These are phyloP conservation scores for Eleusine coracana DNA, from an alignment of 176 grass and related monocot species.

Conservation along the genomic window DNA sequence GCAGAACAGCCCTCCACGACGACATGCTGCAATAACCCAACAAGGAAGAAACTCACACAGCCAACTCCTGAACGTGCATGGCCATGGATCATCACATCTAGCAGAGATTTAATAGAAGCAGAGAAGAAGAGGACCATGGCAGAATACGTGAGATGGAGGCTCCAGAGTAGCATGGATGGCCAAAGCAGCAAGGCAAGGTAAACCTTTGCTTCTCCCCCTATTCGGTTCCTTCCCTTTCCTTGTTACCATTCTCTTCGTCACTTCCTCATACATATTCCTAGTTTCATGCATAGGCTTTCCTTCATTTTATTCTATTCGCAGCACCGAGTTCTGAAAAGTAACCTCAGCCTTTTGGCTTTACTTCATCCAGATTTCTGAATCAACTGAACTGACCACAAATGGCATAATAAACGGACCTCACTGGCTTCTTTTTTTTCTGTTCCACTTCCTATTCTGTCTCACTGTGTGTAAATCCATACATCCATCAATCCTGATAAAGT, in stretches of 20 bases:
- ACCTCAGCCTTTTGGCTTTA: not conserved
- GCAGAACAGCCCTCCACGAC: constrained; percentile 10
- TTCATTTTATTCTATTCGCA: not conserved
- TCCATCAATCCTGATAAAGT: not conserved
- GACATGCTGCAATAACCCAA: not conserved
- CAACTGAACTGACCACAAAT: not conserved
- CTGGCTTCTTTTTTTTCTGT: too few relatives aligned
- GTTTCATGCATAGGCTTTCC: not conserved
- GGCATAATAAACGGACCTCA: not conserved
- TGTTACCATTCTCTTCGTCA: not conserved
- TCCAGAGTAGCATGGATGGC: not conserved
- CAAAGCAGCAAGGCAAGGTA: constrained; percentile 15
- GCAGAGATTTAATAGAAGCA: not conserved
- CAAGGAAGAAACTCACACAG: too few relatives aligned
- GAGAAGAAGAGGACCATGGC: not conserved
- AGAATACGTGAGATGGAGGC: constrained; percentile 50
- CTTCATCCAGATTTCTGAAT: not conserved
- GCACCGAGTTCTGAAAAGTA: not conserved
- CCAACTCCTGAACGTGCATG: not conserved
- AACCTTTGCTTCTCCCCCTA: not conserved
- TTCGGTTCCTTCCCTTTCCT: constrained; percentile 17
- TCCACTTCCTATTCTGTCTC: too few relatives aligned
- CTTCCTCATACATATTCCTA: not conserved
- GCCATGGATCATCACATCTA: not conserved
- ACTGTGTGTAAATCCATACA: too few relatives aligned